These are phyloP conservation scores for Aspergillus japonicus DNA, from an alignment of 2,329 filamentous ascomycete genomes.

Conservation along the genomic window DNA sequence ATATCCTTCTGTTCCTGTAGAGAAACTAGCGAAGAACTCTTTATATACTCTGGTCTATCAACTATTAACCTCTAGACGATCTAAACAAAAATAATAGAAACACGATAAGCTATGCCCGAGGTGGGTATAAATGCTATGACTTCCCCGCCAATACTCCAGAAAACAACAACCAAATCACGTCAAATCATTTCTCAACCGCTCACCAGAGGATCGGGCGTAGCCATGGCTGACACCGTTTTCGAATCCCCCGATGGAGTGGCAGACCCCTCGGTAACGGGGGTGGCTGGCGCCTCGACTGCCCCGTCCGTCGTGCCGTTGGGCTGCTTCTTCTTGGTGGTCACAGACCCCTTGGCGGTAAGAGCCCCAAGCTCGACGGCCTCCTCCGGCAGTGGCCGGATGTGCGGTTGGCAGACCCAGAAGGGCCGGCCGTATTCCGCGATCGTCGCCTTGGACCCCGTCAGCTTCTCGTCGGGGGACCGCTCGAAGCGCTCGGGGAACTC, in stretches of 20 bases:
- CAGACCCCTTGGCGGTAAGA: constrained; percentile 64
- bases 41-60: background rate
- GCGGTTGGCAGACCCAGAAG: constrained; percentile 88
- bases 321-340: constrained; percentile 69
- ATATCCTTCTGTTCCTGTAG: background rate
- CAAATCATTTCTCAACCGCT: constrained; percentile 24
- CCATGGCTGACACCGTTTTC: constrained; percentile 17
- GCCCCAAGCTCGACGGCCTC: constrained; percentile 83
- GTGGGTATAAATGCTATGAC: constrained; percentile 8
- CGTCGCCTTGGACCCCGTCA: constrained; percentile 55
- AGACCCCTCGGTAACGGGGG: too few species aligned
- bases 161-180: background rate
- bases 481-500: constrained; percentile 41
- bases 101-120: constrained; percentile 4
- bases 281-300: constrained; percentile 9
- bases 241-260: constrained; percentile 13
- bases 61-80: background rate
- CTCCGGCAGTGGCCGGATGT: constrained; percentile 79
- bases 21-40: background rate
- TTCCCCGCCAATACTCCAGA: background rate
- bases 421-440: constrained; percentile 74
- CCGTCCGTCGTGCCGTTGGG: constrained; percentile 19
- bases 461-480: constrained; percentile 33
- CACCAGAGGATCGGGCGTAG: constrained; percentile 31
- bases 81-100: background rate